Percentiles rank a stretch among this genome's conserved stretches.
phyloP scores from a whole-genome alignment of 1,284 basidiomycete species.

The Malassezia vespertilionis region DNA sequence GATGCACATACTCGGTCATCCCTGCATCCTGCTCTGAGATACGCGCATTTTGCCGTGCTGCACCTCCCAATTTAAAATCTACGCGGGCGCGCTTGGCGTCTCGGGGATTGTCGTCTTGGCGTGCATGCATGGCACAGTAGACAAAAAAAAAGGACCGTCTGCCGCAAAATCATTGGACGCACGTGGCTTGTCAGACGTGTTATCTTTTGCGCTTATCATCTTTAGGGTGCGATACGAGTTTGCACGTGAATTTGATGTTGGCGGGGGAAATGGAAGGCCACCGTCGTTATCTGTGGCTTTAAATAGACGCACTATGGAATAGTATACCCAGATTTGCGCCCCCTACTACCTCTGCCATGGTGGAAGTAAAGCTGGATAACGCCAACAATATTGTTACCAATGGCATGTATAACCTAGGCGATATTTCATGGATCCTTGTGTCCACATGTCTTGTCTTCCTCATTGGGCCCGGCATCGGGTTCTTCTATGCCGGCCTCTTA shows the following conservation, averaged over 20 bases:
- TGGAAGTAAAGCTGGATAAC: slow-evolving; percentile 21
- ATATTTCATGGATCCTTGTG: slow-evolving; percentile 52
- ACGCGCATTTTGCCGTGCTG: neutral
- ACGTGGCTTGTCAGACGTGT: no score
- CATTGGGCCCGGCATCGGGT: slow-evolving; percentile 64
- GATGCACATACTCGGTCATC: slow-evolving; percentile 28
- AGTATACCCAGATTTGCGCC: no score
- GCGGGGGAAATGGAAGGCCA: no score
- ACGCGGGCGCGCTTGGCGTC: slow-evolving; percentile 7
- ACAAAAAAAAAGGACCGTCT: neutral
- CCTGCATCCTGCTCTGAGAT: slow-evolving; percentile 20
- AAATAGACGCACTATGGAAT: neutral
- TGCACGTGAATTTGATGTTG: no score
- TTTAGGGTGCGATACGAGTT: no score
- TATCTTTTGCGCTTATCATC: no score
- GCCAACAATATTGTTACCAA: slow-evolving; percentile 19
- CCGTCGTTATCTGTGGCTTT: no score
- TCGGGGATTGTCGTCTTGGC: neutral
- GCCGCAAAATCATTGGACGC: no score
- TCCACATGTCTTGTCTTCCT: slow-evolving; percentile 61
- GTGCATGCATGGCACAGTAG: neutral
- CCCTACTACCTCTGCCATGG: slow-evolving; percentile 19
- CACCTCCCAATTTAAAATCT: neutral
- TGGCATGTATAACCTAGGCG: slow-evolving; percentile 50
- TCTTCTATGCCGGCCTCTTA: slow-evolving; percentile 73